These are phyloP conservation scores for Fusarium brachygibbosum DNA, from an alignment of 2,329 filamentous ascomycete species.

Conservation along the genomic window DNA sequence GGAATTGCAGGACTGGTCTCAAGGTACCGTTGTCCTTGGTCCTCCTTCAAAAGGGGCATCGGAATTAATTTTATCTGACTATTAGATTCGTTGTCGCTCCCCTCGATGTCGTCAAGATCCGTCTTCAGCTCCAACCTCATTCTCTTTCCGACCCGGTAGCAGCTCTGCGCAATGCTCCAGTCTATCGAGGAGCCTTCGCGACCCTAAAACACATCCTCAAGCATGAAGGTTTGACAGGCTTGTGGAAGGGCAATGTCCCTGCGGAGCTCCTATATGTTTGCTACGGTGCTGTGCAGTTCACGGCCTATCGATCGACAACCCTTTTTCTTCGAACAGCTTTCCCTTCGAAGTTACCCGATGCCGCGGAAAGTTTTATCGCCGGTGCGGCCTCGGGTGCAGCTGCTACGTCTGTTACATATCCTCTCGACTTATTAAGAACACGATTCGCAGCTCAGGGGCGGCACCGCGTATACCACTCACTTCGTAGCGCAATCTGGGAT, in stretches of 20 bases:
- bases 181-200: conserved; percentile 81
- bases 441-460: conserved; percentile 95
- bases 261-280: conserved; percentile 94
- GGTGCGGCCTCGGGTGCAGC: conserved; percentile 86
- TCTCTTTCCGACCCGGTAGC: conserved; percentile 81
- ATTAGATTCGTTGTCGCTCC: conserved; percentile 90
- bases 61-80: conserved; percentile 29
- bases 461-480: conserved; percentile 80
- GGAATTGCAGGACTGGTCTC: conserved; percentile 86
- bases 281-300: conserved; percentile 92
- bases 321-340: conserved; percentile 71
- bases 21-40: conserved; percentile 66
- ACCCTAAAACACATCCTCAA: conserved; percentile 82
- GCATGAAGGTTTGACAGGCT: conserved; percentile 84
- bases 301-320: conserved; percentile 82
- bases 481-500: conserved; percentile 76
- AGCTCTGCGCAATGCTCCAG: conserved; percentile 64
- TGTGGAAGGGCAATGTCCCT: conserved; percentile 99
- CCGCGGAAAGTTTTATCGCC: conserved; percentile 84
- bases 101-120: conserved; percentile 98
- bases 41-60: neutral
- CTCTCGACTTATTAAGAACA: conserved; percentile 91
- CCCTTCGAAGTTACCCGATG: conserved; percentile 66
- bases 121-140: conserved; percentile 92
- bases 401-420: conserved; percentile 89